Percentiles rank a stretch among this genome's conserved stretches.
Conservation (phyloP, 176 grass and related monocot species). For the Canna indica region DNA sequence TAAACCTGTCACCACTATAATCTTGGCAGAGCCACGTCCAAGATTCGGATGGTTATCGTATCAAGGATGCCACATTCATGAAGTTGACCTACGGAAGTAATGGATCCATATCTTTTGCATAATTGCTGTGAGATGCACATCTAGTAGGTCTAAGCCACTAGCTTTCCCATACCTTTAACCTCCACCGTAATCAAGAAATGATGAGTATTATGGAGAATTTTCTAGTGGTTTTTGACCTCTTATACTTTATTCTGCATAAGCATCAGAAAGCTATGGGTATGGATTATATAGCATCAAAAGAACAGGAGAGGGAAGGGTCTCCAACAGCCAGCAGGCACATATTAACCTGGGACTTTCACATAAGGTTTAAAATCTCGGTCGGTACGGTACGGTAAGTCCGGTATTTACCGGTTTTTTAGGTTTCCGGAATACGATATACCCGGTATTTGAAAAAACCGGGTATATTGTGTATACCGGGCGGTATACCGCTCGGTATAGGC, state of each 20-base stretch:
- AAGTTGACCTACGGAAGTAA: not conserved
- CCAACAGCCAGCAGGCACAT: not conserved
- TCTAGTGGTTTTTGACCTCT: not conserved
- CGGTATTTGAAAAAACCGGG: too few relatives aligned
- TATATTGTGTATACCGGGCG: too few relatives aligned
- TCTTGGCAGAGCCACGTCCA: too few relatives aligned
- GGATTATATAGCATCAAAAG: not conserved
- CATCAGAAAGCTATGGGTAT: not conserved
- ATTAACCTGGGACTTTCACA: not conserved
- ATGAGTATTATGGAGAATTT: not conserved
- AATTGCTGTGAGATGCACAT: not conserved
- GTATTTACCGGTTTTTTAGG: too few relatives aligned
- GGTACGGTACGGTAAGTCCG: too few relatives aligned
- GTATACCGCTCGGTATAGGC: too few relatives aligned
- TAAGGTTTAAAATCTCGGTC: too few relatives aligned
- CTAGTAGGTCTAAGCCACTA: not conserved
- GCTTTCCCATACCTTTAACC: not conserved
- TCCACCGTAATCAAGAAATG: not conserved
- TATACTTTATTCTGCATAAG: not conserved
- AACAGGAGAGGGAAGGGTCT: too few relatives aligned
- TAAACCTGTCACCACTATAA: not conserved
- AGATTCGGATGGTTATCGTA: not conserved
- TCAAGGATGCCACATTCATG: not conserved
- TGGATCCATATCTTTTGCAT: not conserved
- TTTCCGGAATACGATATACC: too few relatives aligned